Percentiles rank a stretch among this genome's conserved stretches.
Evolutionary conservation across 148 eudicot genomes (phyloP).

Genomic region (Camellia lanceoleosa): DNA sequence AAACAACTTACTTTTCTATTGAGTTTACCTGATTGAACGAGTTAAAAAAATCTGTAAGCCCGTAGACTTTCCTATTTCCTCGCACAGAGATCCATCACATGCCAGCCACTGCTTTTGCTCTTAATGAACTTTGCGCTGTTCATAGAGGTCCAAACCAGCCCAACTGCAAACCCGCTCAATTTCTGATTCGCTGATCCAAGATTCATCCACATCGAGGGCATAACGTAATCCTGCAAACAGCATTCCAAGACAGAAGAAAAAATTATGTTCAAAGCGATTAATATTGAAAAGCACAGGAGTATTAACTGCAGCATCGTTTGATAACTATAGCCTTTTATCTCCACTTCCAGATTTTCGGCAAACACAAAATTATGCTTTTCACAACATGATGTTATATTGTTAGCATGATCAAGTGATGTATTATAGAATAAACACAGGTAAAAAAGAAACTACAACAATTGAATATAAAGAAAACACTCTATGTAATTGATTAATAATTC

Average conservation of each 20-base stretch:
- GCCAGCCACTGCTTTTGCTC: not conserved
- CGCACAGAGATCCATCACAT: not conserved
- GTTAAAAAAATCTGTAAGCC: not conserved
- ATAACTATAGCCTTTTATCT: not conserved
- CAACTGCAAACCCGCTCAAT: not conserved
- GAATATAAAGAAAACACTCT: too few species aligned
- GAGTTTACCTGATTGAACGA: not conserved
- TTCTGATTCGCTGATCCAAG: not conserved
- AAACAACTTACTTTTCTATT: not conserved
- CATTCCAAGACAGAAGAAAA: not conserved
- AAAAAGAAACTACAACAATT: too few species aligned
- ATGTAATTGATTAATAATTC: too few species aligned
- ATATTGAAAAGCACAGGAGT: not conserved
- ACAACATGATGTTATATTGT: not conserved
- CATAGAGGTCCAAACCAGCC: not conserved
- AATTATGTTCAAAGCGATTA: constrained; percentile 4
- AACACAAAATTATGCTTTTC: not conserved
- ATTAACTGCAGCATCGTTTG: not conserved
- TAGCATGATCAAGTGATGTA: not conserved
- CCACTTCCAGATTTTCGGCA: not conserved
- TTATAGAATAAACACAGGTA: too few species aligned
- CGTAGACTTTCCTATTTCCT: not conserved
- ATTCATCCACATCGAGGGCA: not conserved
- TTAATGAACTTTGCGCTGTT: not conserved
- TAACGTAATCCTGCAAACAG: not conserved